phyloP scores from a whole-genome alignment of 306 rosid species.

The Malus asiatica region DNA sequence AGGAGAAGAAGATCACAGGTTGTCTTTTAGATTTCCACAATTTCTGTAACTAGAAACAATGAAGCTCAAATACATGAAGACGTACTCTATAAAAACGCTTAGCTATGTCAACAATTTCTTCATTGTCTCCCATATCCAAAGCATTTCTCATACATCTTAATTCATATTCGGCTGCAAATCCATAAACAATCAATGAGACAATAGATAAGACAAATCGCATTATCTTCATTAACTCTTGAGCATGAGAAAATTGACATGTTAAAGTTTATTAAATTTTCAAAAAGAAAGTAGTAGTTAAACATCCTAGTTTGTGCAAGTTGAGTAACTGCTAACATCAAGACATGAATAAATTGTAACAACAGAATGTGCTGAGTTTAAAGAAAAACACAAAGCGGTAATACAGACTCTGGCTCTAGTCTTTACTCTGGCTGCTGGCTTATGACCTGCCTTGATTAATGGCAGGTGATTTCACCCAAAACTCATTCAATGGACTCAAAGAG shows the following conservation, averaged over 20 bases:
- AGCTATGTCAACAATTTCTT: constrained; percentile 30
- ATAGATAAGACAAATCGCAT: neutral
- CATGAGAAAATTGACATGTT: neutral
- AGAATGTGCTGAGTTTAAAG: neutral
- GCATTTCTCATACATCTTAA: constrained; percentile 24
- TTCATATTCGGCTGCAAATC: constrained; percentile 37
- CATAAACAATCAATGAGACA: neutral
- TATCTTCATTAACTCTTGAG: neutral
- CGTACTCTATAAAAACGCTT: constrained; percentile 44
- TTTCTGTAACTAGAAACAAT: neutral
- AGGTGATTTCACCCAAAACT: neutral
- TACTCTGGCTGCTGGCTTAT: neutral
- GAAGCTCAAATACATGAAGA: neutral
- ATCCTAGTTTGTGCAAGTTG: neutral
- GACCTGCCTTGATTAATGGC: neutral
- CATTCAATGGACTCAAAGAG: neutral
- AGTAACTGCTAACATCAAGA: neutral
- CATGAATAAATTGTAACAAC: neutral
- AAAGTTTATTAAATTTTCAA: neutral
- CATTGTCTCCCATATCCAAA: constrained; percentile 42
- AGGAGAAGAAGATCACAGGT: constrained; percentile 12
- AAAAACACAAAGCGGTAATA: neutral
- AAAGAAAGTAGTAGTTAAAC: neutral
- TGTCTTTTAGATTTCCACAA: neutral
- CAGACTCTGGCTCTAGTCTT: neutral